Base-by-base conservation (phyloP, 306 rosid species). In the Begonia loranthoides region DNA sequence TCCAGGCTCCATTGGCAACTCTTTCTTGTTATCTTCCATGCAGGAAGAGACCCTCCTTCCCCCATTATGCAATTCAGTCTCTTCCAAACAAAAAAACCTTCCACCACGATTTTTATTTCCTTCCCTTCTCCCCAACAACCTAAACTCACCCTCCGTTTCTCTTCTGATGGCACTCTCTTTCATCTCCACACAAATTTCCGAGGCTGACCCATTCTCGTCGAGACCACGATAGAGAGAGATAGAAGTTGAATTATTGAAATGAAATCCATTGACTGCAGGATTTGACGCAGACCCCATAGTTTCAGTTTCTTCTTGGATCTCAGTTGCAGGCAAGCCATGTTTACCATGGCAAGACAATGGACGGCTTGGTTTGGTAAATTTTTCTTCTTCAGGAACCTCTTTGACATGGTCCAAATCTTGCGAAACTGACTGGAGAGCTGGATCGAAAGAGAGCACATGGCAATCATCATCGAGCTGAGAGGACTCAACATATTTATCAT, bases 161-260 rank as follows among this genome's bases (percentile, higher is more conserved):
- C 97, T 78, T 66, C 95, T 69, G 67, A 88, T 88, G 53, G 97
- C 97, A 48, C 89, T 88, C 76, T 88, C 95, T 57, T 85, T 84
- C 34, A 79, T 47, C 60, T 76, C 95, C 10, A 65, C 1, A 39
- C 69, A 71, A 66, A 74, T 73, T 60, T 62, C 77, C 36, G 83
- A 74, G 54, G 73, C 58, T 14, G 70, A 57, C 16, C 87, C 87
- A 66, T 83, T 79, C 64, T 76, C 84, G 22, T 19, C 3, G 45
- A 71, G 55, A 59, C 70, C 45, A 46, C 28, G 66, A 63, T 74
- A 76, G 44, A 66, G 76, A 53, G 67, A 74, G 45, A 33, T 45
- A 65, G 74, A 74, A 51, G 58, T 51, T 57, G 81, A 59, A 66
- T 38, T 43, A 24, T 64, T 58, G 67, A 73, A 66, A 60, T 65